Evolutionary conservation across 495 filamentous ascomycete species (phyloP), one percentile per base, ranked within the genome.

Genomic region (Xylaria sp.): DNA sequence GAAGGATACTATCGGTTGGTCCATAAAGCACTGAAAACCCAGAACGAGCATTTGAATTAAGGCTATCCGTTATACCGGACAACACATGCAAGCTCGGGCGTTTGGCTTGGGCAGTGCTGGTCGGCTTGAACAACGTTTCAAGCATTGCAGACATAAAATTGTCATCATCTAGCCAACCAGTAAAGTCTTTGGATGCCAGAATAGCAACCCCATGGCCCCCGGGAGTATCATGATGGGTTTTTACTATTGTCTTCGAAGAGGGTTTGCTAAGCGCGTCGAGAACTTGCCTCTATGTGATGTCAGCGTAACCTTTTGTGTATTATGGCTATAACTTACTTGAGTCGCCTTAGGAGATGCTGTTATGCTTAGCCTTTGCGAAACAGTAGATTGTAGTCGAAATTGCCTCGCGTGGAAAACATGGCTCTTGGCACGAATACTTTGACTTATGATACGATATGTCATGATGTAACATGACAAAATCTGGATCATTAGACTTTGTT

Each of bases 21-120:
- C 81, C 80, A 55, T 75, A 73, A 31, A 85, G 76, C 57, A 87
- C 71, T 9, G 85, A 81, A 46, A 87, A 72, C 9, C 85, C 85
- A 1, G 79, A 75, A 24, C 74, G 70, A 35, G 73, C 65, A 48
- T 29, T 31, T 37, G 75, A 72, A 46, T 68, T 74, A 15, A 85
- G 76, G 5, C 76, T 74, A 68, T 85, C 82, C 14, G 80, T 77
- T 29, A 78, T 80, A 19, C 79, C 83, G 7, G 71, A 72, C 50
- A 85, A 24, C 7, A 84, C 74, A 62, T 71, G 52, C 29, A 84
- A 52, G 11, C 58, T n/a, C 19, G 6, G 41, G 21, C 40, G 29
- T 21, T 65, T 40, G 26, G 31, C 24, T 48, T 72, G 64, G 1
- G 4, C 44, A 50, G 21, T 14, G 35, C 29, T 48, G 9, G 53